phyloP scores from a whole-genome alignment of 148 eudicot species.

The Vaccinium macrocarpon region DNA sequence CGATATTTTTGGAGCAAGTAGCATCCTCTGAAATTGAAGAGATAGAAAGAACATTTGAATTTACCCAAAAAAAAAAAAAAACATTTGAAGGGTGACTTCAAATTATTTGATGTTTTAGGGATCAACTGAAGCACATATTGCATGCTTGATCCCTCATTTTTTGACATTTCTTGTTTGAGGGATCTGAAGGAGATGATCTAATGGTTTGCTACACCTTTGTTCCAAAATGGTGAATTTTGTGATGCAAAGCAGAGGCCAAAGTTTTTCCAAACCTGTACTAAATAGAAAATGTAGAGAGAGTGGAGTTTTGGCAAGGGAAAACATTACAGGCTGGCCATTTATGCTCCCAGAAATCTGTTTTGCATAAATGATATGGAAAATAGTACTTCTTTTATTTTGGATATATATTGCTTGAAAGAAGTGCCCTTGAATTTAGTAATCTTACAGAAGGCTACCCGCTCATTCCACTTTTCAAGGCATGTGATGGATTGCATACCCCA shows the following conservation, averaged over 20 bases:
- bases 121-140: not conserved
- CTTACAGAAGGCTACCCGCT: not conserved
- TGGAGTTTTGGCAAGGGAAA: not conserved
- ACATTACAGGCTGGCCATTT: not conserved
- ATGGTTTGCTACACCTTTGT: not conserved
- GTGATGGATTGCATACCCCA: not conserved
- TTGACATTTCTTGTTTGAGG: not conserved
- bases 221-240: not conserved
- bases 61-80: too few relatives aligned
- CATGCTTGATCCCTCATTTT: not conserved
- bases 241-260: not conserved
- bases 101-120: not conserved
- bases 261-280: not conserved
- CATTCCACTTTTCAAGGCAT: not conserved
- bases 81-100: not conserved
- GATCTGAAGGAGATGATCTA: not conserved
- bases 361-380: not conserved
- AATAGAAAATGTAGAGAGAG: not conserved
- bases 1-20: not conserved
- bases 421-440: not conserved
- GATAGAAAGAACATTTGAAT: not conserved
- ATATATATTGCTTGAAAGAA: not conserved
- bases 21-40: not conserved
- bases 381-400: not conserved
- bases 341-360: not conserved